Percentiles rank a stretch among this genome's conserved stretches.
Conservation (phyloP, 2,329 filamentous ascomycete species). For the Phaeosphaeriaceae sp. region DNA sequence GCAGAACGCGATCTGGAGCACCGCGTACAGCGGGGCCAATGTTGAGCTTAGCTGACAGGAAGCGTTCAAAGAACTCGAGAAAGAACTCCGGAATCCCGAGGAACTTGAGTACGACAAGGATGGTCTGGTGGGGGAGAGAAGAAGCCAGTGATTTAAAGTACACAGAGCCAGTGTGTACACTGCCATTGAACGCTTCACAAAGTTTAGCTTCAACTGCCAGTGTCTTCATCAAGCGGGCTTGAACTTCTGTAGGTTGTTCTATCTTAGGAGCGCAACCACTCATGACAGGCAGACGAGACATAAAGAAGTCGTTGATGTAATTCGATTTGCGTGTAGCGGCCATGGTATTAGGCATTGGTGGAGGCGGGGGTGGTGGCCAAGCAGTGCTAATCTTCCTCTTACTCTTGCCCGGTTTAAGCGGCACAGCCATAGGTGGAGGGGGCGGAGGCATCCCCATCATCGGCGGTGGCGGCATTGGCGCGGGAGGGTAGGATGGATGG, state of each 20-base stretch:
- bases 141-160: slow-evolving; percentile 61
- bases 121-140: slow-evolving; percentile 64
- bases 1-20: slow-evolving; percentile 20
- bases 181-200: slow-evolving; percentile 25
- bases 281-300: slow-evolving; percentile 29
- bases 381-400: slow-evolving; percentile 1
- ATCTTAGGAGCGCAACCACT: slow-evolving; percentile 15
- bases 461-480: slow-evolving; percentile 9
- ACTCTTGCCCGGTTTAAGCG: background rate
- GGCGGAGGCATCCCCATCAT: slow-evolving; percentile 11
- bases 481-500: slow-evolving; percentile 10
- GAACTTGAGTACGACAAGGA: slow-evolving; percentile 62
- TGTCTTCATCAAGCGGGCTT: slow-evolving; percentile 33
- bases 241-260: slow-evolving; percentile 11
- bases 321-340: slow-evolving; percentile 16
- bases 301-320: slow-evolving; percentile 32
- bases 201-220: slow-evolving; percentile 31
- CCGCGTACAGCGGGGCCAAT: slow-evolving; percentile 29
- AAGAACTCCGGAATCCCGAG: slow-evolving; percentile 64
- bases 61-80: slow-evolving; percentile 65
- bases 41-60: slow-evolving; percentile 42
- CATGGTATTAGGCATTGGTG: slow-evolving; percentile 13
- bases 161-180: slow-evolving; percentile 9
- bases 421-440: slow-evolving; percentile 6
- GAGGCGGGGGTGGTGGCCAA: background rate